Base-by-base conservation (phyloP, 2,329 filamentous ascomycete species). In the Magnaporthiopsis rhizophila region DNA sequence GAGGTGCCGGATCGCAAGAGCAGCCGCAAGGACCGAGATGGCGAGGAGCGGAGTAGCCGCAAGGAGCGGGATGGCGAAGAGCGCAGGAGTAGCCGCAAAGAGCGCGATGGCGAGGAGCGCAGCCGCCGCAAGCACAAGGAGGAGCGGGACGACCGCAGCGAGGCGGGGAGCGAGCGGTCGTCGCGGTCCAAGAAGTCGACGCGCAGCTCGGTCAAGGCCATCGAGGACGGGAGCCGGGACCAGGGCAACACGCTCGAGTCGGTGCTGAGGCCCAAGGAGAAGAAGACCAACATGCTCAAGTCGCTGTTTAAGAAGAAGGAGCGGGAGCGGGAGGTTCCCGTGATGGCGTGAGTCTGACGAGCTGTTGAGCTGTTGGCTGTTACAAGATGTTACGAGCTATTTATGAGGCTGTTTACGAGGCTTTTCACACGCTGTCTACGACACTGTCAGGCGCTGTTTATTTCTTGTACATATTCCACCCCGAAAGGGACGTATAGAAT, bases 201-300 rank as follows among this genome's bases (percentile, higher is more conserved):
- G 68, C 72, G 63, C 68, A 68, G 65, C 61, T 66, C 59, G 59
- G 68, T 74, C 11, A 75, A 71, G 68, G 68, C 73, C 9, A 73
- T 76, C 62, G 76, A 78, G 64, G 74, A 76, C 63, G 74, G 73
- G 15, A 68, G 69, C 64, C 77, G 76, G 62, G 76, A 73, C 45
- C 72, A 71, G 13, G 73, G 71, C 60, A 70, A 72, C 59, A 70
- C 71, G 8, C 68, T 77, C 61, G 75, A 77, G n/a, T 64, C 76
- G 36, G 76, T 79, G 2, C 67, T 82, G n/a, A 74, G 79, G 57
- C 78, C 80, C 12, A 78, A 77, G 66, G 77, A 81, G 68, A 76
- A 76, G 66, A 80, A 78, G 69, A 74, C 70, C 57, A 85, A 80
- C 70, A 83, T 86, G 82, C 78, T 87, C 67, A 86, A 85, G 76